A percentile compares a stretch with the other conserved stretches of the same genome.
Conservation (phyloP, 768 basidiomycete species). For the Mycena olivaceomarginata region DNA sequence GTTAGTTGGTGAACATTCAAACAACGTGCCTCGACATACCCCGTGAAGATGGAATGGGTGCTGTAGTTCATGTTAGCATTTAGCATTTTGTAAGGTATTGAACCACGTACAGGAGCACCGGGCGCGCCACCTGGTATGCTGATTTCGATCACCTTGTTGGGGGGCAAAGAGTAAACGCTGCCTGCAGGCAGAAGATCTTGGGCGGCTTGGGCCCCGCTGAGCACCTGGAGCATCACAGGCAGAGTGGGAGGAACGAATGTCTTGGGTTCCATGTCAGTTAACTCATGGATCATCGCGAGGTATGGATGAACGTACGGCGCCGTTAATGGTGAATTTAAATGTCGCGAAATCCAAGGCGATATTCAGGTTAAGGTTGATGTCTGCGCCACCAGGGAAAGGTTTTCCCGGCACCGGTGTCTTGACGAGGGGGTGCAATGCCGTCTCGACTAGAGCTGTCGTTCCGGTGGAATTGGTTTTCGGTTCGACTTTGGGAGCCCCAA, state of each 20-base stretch:
- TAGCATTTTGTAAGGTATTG: not conserved
- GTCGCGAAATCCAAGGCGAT: conserved; percentile 49
- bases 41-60: conserved; percentile 58
- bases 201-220: conserved; percentile 64
- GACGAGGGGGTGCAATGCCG: conserved; percentile 57
- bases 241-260: conserved; percentile 60
- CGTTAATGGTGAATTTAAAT: conserved; percentile 54
- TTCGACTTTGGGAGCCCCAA: conserved; percentile 51
- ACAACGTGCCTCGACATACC: conserved; percentile 27
- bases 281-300: conserved; percentile 56
- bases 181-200: conserved; percentile 63
- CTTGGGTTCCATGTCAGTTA: conserved; percentile 2
- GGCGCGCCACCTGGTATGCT: conserved; percentile 59
- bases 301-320: conserved; percentile 58
- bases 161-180: conserved; percentile 64
- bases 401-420: conserved; percentile 55
- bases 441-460: conserved; percentile 57
- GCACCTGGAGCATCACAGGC: conserved; percentile 70
- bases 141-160: conserved; percentile 68
- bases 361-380: conserved; percentile 61
- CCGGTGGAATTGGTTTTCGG: conserved; percentile 57
- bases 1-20: not conserved
- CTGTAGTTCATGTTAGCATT: conserved; percentile 27
- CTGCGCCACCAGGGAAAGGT: conserved; percentile 61
- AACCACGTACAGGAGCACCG: conserved; percentile 56